Evolutionary conservation across 2,329 filamentous ascomycete genomes (phyloP).

Genomic region (Diaporthe helianthi): DNA sequence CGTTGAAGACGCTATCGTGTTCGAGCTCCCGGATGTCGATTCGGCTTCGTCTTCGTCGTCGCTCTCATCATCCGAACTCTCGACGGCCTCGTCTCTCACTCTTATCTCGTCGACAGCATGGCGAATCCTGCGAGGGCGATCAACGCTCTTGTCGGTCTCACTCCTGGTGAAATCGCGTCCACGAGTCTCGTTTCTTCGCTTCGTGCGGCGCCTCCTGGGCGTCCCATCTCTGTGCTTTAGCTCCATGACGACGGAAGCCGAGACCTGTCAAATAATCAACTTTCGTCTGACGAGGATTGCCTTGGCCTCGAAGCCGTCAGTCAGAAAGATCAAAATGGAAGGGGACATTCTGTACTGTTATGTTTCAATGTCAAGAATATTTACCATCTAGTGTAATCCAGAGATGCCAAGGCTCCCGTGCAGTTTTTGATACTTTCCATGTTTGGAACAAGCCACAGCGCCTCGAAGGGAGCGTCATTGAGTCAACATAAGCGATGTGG

Average conservation of each 20-base stretch:
- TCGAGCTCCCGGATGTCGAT: neutral
- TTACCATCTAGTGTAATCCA: neutral
- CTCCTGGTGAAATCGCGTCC: neutral
- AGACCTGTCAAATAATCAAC: constrained; percentile 14
- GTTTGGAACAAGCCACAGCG: constrained; percentile 4
- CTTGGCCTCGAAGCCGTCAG: constrained; percentile 8
- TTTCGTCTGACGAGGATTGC: constrained; percentile 1
- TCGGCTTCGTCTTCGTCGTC: constrained; percentile 14
- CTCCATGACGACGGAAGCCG: constrained; percentile 12
- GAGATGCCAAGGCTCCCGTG: constrained; percentile 12
- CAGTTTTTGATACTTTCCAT: constrained; percentile 1
- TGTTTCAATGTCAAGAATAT: neutral
- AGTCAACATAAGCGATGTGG: neutral
- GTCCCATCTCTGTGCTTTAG: neutral
- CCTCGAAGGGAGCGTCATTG: neutral
- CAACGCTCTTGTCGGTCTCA: neutral
- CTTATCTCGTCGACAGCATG: neutral
- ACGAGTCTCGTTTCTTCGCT: constrained; percentile 10
- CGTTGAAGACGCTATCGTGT: constrained; percentile 4
- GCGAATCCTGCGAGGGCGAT: constrained; percentile 1
- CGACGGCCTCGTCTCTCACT: neutral
- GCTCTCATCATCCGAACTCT: constrained; percentile 1
- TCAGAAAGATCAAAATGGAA: neutral
- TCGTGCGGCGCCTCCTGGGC: constrained; percentile 8
- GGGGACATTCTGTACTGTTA: neutral